Conservation (phyloP, 2,329 filamentous ascomycete species). For the Sclerotinia sclerotiorum region DNA sequence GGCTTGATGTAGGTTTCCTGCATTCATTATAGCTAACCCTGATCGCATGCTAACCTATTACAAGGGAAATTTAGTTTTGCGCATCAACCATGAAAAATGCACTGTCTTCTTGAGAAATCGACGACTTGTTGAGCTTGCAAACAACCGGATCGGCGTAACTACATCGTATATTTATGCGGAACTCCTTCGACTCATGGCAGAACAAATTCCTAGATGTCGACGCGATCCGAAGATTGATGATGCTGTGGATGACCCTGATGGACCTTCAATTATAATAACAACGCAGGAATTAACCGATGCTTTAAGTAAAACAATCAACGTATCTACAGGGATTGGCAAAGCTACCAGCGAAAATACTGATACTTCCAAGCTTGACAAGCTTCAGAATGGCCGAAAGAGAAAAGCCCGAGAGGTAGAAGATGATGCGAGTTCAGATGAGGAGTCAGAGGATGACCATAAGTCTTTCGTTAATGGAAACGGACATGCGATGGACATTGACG, state of each 20-base stretch:
- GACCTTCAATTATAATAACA: constrained; percentile 47
- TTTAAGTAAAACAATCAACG: constrained; percentile 53
- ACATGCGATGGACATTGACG: constrained; percentile 24
- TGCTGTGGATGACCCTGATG: constrained; percentile 38
- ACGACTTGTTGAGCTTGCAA: constrained; percentile 70
- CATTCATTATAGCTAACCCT: constrained; percentile 23
- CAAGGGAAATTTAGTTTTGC: constrained; percentile 70
- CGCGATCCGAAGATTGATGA: constrained; percentile 54
- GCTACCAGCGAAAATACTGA: constrained; percentile 50
- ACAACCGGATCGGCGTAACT: constrained; percentile 66
- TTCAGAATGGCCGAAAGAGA: constrained; percentile 41
- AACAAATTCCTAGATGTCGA: constrained; percentile 66
- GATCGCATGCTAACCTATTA: constrained; percentile 35
- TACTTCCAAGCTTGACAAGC: constrained; percentile 49
- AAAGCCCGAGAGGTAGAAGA: constrained; percentile 32
- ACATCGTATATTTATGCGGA: constrained; percentile 78
- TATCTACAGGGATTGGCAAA: constrained; percentile 59
- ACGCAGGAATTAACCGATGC: constrained; percentile 58
- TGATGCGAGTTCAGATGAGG: constrained; percentile 34
- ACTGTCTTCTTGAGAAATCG: constrained; percentile 79
- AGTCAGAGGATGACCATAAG: constrained; percentile 27
- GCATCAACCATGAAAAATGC: constrained; percentile 83
- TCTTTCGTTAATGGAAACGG: constrained; percentile 27
- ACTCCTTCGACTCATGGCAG: constrained; percentile 69
- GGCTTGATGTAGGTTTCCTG: constrained; percentile 52